Evolutionary conservation across 208 protist genomes (phyloP).

Genomic region (Crithidia sp.): DNA sequence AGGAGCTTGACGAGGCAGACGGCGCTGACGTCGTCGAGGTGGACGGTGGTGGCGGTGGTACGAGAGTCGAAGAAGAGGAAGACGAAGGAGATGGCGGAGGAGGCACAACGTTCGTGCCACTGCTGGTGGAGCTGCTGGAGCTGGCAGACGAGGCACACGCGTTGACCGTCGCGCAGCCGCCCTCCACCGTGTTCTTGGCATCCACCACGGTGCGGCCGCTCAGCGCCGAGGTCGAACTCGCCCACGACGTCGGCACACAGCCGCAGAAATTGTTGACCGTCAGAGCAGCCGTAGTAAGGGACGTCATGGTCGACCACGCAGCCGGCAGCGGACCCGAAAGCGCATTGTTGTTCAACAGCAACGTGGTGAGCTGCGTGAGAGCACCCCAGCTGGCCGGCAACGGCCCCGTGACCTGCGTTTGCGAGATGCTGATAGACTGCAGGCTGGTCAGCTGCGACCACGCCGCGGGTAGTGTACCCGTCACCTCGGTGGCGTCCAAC

Average conservation of each 20-base stretch:
- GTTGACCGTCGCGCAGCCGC: not conserved
- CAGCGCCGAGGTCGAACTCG: not conserved
- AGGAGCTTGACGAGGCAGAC: not conserved
- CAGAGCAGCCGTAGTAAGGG: not conserved
- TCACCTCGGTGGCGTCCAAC: constrained; percentile 3
- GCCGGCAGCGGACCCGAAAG: not conserved
- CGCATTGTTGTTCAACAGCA: not conserved
- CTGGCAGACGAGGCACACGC: not conserved
- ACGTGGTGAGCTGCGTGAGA: constrained; percentile 3
- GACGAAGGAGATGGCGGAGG: not conserved
- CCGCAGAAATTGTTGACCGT: not conserved
- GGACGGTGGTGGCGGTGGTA: no score
- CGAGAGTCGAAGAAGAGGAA: not conserved
- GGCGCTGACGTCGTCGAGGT: no score
- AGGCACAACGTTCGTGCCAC: not conserved
- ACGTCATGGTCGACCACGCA: not conserved
- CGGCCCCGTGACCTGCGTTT: constrained; percentile 12
- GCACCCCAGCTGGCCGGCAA: constrained; percentile 15
- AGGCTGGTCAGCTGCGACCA: constrained; percentile 16
- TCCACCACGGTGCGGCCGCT: not conserved
- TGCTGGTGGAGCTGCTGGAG: not conserved
- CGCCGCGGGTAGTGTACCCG: constrained; percentile 17
- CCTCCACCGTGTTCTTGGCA: not conserved
- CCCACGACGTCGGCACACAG: not conserved
- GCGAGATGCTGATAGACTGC: constrained; percentile 15